These are phyloP conservation scores for Aureobasidium musti DNA, from an alignment of 2,329 filamentous ascomycete genomes.

Conservation along the genomic window DNA sequence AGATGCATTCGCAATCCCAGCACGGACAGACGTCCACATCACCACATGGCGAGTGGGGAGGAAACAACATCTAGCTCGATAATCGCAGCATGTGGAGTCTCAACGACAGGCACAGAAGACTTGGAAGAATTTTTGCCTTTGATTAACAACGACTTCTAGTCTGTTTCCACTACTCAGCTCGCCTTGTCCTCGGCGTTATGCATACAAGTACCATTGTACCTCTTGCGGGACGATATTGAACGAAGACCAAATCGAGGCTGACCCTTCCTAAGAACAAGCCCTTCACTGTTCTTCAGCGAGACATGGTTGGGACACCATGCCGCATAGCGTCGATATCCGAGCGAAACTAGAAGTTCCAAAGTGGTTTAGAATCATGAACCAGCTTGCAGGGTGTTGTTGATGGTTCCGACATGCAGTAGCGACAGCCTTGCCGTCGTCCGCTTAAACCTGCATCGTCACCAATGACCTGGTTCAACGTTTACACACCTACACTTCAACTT, in stretches of 20 bases:
- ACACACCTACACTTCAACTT: neutral
- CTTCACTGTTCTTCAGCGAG: neutral
- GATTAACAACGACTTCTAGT: slow-evolving; percentile 19
- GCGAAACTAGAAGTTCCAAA: too few relatives aligned
- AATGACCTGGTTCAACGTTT: neutral
- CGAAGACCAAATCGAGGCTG: neutral
- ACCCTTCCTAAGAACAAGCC: neutral
- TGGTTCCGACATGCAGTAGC: neutral
- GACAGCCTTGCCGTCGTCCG: slow-evolving; percentile 11
- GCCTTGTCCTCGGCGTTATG: slow-evolving; percentile 14
- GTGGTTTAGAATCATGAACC: neutral
- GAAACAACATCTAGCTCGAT: neutral
- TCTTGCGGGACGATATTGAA: neutral
- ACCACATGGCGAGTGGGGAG: slow-evolving; percentile 11
- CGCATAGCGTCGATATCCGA: neutral
- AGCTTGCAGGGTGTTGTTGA: neutral
- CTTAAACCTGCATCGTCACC: neutral
- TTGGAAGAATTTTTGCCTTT: slow-evolving; percentile 16
- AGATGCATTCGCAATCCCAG: slow-evolving; percentile 19
- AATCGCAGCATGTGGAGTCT: neutral
- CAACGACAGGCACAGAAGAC: slow-evolving; percentile 22
- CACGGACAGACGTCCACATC: slow-evolving; percentile 9
- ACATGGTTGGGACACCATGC: neutral
- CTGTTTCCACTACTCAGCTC: slow-evolving; percentile 8
- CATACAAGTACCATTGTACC: slow-evolving; percentile 17